Evolutionary conservation across 371 early-diverging fungal genomes (phyloP).

Genomic region (Mycotypha africana): DNA sequence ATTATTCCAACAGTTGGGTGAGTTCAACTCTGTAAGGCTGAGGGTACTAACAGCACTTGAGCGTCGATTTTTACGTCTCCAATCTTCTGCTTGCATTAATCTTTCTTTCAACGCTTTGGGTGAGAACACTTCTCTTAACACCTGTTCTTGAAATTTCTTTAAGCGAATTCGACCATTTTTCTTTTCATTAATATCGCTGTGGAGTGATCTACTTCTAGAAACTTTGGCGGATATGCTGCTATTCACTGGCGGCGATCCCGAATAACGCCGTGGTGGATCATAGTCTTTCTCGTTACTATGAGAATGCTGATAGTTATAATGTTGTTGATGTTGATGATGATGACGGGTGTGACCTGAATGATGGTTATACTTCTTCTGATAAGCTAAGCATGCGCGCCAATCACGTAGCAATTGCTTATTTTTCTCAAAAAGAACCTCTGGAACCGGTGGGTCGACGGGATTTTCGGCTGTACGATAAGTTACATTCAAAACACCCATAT

Average conservation of each 20-base stretch:
- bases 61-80: conserved; percentile 13
- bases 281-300: neutral
- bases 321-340: neutral
- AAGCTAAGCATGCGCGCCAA: conserved; percentile 29
- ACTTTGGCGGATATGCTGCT: neutral
- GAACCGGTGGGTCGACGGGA: conserved; percentile 24
- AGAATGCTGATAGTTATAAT: no score
- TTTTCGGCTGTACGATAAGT: conserved; percentile 52
- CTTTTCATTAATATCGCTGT: no score
- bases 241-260: conserved; percentile 8
- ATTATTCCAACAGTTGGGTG: neutral
- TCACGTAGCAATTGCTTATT: conserved; percentile 68
- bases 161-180: conserved; percentile 1
- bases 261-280: conserved; percentile 3
- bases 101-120: conserved; percentile 61
- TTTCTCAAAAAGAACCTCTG: conserved; percentile 74
- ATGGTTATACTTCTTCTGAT: no score
- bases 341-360: neutral
- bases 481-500: conserved; percentile 91
- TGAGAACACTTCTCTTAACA: conserved; percentile 73
- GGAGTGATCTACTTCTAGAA: no score
- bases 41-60: neutral
- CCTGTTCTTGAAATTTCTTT: conserved; percentile 55
- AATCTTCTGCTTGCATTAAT: conserved; percentile 34
- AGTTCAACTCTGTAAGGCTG: no score